Evolutionary conservation across 495 filamentous ascomycete genomes (phyloP).

Genomic region (Bacidia rubella): DNA sequence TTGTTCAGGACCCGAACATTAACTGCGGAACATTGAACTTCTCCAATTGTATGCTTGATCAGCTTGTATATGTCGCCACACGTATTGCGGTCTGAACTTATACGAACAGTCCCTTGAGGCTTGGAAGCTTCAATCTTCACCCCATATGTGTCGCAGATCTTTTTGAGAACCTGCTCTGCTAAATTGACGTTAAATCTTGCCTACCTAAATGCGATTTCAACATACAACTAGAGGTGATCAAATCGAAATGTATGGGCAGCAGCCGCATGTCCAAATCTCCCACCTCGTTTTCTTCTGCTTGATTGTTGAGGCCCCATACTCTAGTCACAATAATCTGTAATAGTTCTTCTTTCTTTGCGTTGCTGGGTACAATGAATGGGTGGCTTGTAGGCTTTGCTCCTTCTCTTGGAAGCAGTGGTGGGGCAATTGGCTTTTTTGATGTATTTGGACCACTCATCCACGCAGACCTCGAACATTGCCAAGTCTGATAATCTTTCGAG

Average conservation of each 20-base stretch:
- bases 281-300: constrained; percentile 19
- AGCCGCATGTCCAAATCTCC: constrained; percentile 32
- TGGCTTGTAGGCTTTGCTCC: background rate
- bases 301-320: constrained; percentile 30
- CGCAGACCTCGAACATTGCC: constrained; percentile 8
- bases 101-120: constrained; percentile 25
- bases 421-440: background rate
- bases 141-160: constrained; percentile 28
- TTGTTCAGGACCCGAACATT: constrained; percentile 1
- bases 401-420: constrained; percentile 2
- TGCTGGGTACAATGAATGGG: constrained; percentile 8
- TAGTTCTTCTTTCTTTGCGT: constrained; percentile 23
- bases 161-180: constrained; percentile 30
- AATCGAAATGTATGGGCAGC: constrained; percentile 7
- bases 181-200: constrained; percentile 20
- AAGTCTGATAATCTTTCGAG: background rate
- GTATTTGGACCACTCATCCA: constrained; percentile 5
- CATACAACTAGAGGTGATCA: constrained; percentile 16
- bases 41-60: constrained; percentile 25
- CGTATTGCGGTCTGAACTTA: constrained; percentile 26
- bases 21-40: constrained; percentile 24
- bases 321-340: constrained; percentile 30
- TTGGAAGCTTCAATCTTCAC: constrained; percentile 30
- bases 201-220: background rate
- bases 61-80: constrained; percentile 31